These are phyloP conservation scores for Paracoccidioides brasiliensis DNA, from an alignment of 2,329 filamentous ascomycete genomes.

Conservation along the genomic window DNA sequence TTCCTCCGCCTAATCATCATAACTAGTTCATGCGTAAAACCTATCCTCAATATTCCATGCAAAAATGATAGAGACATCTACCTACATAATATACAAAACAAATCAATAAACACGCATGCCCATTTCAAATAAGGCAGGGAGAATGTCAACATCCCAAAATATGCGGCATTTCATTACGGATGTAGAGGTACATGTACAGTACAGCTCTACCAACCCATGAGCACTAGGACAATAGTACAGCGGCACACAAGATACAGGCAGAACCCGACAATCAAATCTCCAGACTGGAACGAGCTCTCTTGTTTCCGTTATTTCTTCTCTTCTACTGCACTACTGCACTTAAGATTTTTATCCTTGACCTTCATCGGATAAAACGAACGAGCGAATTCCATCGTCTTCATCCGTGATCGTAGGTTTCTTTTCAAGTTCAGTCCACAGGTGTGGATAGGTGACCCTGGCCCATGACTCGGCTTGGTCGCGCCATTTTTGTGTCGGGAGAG, in stretches of 20 bases:
- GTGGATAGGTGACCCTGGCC: slow-evolving; percentile 55
- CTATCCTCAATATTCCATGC: background rate
- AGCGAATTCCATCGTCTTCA: slow-evolving; percentile 6
- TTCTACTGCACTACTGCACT: background rate
- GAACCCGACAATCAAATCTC: too few species aligned
- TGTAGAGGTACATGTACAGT: too few species aligned
- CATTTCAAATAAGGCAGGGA: background rate
- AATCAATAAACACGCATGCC: background rate
- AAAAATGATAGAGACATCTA: background rate
- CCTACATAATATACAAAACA: background rate
- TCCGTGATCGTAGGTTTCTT: slow-evolving; percentile 16
- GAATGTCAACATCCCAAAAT: background rate
- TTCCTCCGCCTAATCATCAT: too few species aligned
- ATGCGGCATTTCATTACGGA: background rate
- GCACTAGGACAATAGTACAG: too few species aligned
- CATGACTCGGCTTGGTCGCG: slow-evolving; percentile 62
- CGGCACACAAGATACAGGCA: too few species aligned
- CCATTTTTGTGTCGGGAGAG: slow-evolving; percentile 49
- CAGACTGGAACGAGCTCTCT: background rate
- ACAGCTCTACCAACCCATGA: too few species aligned
- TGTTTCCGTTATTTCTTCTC: background rate
- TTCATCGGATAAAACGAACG: slow-evolving; percentile 8
- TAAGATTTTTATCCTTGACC: background rate
- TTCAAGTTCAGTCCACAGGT: slow-evolving; percentile 55
- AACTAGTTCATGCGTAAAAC: background rate